These are phyloP conservation scores for Scheffersomyces quercinus DNA, from an alignment of 1,139 yeast species.

Conservation along the genomic window DNA sequence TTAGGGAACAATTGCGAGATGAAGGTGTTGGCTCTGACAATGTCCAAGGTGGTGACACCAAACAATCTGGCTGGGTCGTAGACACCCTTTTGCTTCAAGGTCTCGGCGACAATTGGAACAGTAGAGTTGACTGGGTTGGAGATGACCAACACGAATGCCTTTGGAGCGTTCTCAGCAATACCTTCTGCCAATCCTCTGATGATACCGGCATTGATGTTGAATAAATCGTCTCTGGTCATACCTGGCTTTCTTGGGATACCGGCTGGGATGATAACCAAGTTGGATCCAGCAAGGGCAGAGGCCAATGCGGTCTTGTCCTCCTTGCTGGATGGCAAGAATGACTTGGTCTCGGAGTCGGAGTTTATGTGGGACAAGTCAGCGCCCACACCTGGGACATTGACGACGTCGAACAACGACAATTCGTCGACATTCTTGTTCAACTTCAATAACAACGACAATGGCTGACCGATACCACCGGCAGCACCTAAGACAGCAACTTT, in stretches of 20 bases:
- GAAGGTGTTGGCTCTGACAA: slow-evolving; percentile 91
- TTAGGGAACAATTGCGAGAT: slow-evolving; percentile 62
- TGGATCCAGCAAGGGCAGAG: slow-evolving; percentile 74
- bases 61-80: slow-evolving; percentile 90
- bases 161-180: slow-evolving; percentile 82
- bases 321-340: slow-evolving; percentile 68
- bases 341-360: slow-evolving; percentile 80
- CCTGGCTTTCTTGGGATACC: slow-evolving; percentile 99
- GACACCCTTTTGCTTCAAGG: slow-evolving; percentile 79
- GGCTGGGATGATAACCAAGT: slow-evolving; percentile 93
- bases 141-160: slow-evolving; percentile 83
- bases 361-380: slow-evolving; percentile 94
- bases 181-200: slow-evolving; percentile 91
- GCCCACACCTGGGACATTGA: slow-evolving; percentile 96
- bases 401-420: slow-evolving; percentile 86
- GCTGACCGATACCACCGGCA: slow-evolving; percentile 99
- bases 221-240: slow-evolving; percentile 97
- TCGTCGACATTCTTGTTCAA: slow-evolving; percentile 83
- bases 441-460: slow-evolving; percentile 86
- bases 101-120: slow-evolving; percentile 97
- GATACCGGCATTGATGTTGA: slow-evolving; percentile 95
- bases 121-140: slow-evolving; percentile 99
- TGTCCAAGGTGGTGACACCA: slow-evolving; percentile 97
- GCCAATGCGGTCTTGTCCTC: slow-evolving; percentile 78
- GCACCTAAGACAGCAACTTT: slow-evolving; percentile 94